phyloP scores from a whole-genome alignment of 2,329 filamentous ascomycete species.

The Zelopaecilomyces penicillatus region DNA sequence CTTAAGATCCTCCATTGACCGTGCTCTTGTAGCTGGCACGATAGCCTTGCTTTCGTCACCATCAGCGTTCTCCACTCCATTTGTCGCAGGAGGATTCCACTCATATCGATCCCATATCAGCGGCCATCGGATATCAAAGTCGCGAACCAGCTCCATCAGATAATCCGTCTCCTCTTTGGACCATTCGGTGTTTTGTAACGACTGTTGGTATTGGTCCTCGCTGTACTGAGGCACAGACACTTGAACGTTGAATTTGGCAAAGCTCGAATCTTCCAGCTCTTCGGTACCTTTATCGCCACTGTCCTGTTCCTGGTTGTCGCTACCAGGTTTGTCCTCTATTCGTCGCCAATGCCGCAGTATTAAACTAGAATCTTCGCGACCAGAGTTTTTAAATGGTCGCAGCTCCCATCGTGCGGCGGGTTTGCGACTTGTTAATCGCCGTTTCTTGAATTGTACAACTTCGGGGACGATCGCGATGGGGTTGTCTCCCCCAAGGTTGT shows the following conservation, averaged over 20 bases:
- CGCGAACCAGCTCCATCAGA: constrained; percentile 62
- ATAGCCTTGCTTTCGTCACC: constrained; percentile 44
- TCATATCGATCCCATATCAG: constrained; percentile 91
- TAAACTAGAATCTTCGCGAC: constrained; percentile 58
- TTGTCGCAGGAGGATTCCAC: constrained; percentile 43
- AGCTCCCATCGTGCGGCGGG: constrained; percentile 57
- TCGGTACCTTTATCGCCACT: neutral
- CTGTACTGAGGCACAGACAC: constrained; percentile 73
- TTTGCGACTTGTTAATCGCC: constrained; percentile 45
- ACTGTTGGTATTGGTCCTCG: constrained; percentile 74
- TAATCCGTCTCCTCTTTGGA: constrained; percentile 92
- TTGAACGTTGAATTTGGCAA: constrained; percentile 82
- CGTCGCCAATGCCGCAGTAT: constrained; percentile 74
- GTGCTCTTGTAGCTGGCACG: constrained; percentile 42
- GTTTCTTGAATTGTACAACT: constrained; percentile 51
- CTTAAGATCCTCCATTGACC: constrained; percentile 86
- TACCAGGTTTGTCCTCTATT: constrained; percentile 36
- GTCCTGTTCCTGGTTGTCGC: constrained; percentile 12
- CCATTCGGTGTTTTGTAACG: constrained; percentile 71
- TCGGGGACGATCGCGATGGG: constrained; percentile 59
- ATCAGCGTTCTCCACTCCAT: constrained; percentile 36
- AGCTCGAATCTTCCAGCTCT: constrained; percentile 51
- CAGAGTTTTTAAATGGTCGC: constrained; percentile 67
- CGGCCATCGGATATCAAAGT: constrained; percentile 84
- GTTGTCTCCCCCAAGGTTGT: constrained; percentile 57